Percentiles rank a stretch among this genome's conserved stretches.
Conservation (phyloP, 345 rosid genomes). For the Iberis pinnata region DNA sequence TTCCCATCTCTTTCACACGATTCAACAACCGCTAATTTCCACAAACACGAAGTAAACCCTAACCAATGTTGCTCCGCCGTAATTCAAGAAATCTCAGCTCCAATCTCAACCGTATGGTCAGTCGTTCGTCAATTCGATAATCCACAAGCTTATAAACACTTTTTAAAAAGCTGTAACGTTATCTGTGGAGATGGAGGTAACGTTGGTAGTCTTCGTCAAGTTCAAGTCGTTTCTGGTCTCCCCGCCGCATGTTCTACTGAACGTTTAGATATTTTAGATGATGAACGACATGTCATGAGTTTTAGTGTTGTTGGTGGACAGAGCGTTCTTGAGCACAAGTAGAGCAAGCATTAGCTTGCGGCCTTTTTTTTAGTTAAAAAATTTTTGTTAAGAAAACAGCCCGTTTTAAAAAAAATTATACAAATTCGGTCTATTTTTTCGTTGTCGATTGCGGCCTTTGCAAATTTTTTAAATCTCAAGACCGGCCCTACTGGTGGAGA, state of each 20-base stretch:
- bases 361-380: too few species aligned
- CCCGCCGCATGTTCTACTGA: constrained; percentile 58
- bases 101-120: constrained; percentile 63
- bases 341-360: too few species aligned
- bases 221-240: constrained; percentile 60
- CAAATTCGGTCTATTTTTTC: too few species aligned
- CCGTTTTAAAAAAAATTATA: too few species aligned
- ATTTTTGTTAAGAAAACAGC: too few species aligned
- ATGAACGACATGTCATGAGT: constrained; percentile 56
- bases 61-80: constrained; percentile 67
- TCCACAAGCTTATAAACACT: constrained; percentile 70
- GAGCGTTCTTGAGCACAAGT: too few species aligned
- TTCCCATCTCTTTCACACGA: constrained; percentile 34
- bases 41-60: constrained; percentile 38
- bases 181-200: constrained; percentile 52
- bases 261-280: constrained; percentile 59
- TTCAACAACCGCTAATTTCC: constrained; percentile 36
- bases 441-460: too few species aligned
- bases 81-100: constrained; percentile 49
- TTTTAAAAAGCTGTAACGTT: constrained; percentile 57
- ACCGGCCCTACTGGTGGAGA: too few species aligned
- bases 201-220: constrained; percentile 56
- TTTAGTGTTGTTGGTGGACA: constrained; percentile 62
- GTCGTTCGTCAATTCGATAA: constrained; percentile 67
- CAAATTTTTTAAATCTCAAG: too few species aligned